Evolutionary conservation across 2,329 filamentous ascomycete genomes (phyloP).

Genomic region (Chaetomiaceae sp.): DNA sequence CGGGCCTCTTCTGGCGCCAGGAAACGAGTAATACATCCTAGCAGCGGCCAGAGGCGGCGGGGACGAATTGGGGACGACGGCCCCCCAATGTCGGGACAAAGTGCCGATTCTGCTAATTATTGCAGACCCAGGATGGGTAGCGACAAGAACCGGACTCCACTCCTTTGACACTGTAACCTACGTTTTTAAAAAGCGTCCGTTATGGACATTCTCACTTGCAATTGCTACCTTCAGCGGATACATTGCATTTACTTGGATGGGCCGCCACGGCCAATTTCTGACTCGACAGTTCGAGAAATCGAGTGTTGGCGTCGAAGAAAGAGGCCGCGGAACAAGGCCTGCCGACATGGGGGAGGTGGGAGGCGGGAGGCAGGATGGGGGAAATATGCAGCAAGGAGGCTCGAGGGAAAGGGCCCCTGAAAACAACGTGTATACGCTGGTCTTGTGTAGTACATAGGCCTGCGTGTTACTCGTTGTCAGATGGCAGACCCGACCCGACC

Average conservation of each 20-base stretch:
- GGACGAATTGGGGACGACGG: neutral
- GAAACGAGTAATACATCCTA: conserved; percentile 6
- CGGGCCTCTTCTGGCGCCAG: neutral
- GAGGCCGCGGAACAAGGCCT: neutral
- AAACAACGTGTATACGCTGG: too few relatives aligned
- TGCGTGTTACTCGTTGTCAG: too few relatives aligned
- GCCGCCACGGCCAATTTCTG: neutral
- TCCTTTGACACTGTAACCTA: conserved; percentile 1
- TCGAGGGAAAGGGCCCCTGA: neutral
- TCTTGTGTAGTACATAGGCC: too few relatives aligned
- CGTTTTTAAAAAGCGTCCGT: conserved; percentile 1
- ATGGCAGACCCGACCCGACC: neutral
- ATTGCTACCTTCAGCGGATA: conserved; percentile 2
- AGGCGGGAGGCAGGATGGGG: neutral
- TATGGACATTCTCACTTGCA: conserved; percentile 5
- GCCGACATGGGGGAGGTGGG: too few relatives aligned
- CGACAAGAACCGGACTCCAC: neutral
- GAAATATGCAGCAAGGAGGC: neutral
- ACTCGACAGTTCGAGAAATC: neutral
- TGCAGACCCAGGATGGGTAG: neutral
- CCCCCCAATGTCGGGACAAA: neutral
- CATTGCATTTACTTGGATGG: conserved; percentile 2
- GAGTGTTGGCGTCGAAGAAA: neutral
- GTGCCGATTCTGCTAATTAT: neutral
- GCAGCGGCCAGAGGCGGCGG: neutral